Conservation (phyloP, 805 yeast genomes). For the Metschnikowia peoriensis region DNA sequence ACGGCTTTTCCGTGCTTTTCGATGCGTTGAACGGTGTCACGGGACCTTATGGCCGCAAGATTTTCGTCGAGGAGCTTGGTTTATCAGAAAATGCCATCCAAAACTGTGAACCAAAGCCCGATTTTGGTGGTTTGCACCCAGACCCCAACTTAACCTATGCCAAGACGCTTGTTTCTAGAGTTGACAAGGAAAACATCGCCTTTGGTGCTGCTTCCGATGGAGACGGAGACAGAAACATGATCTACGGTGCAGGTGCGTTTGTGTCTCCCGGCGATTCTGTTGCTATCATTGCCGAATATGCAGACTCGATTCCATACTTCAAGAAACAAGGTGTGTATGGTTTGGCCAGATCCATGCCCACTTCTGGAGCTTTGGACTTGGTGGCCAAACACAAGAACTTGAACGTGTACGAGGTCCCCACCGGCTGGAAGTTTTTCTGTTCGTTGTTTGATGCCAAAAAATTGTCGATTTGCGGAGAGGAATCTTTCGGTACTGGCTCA, state of each 20-base stretch:
- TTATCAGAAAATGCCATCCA: conserved; percentile 69
- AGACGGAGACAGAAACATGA: conserved; percentile 98
- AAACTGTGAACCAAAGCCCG: conserved; percentile 76
- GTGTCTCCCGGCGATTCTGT: conserved; percentile 99
- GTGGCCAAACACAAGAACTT: conserved; percentile 80
- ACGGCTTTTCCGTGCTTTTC: conserved; percentile 70
- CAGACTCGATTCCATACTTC: conserved; percentile 88
- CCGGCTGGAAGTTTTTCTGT: conserved; percentile 99
- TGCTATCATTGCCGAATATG: conserved; percentile 94
- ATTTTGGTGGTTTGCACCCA: conserved; percentile 97
- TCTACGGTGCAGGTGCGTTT: conserved; percentile 90
- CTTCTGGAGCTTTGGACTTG: conserved; percentile 88
- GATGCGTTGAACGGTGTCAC: conserved; percentile 95
- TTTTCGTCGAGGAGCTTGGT: conserved; percentile 83
- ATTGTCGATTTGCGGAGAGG: conserved; percentile 96
- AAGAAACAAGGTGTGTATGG: conserved; percentile 82
- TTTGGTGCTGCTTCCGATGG: conserved; percentile 99
- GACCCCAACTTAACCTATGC: conserved; percentile 98
- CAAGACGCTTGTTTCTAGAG: conserved; percentile 75
- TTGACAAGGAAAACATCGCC: conserved; percentile 76
- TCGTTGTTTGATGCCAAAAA: conserved; percentile 91
- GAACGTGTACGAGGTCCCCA: conserved; percentile 89
- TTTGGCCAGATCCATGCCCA: conserved; percentile 96
- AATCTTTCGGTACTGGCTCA: conserved; percentile 96
- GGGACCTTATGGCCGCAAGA: conserved; percentile 89